phyloP scores from a whole-genome alignment of 2,329 filamentous ascomycete genomes.

The Keithomyces neogunnii region DNA sequence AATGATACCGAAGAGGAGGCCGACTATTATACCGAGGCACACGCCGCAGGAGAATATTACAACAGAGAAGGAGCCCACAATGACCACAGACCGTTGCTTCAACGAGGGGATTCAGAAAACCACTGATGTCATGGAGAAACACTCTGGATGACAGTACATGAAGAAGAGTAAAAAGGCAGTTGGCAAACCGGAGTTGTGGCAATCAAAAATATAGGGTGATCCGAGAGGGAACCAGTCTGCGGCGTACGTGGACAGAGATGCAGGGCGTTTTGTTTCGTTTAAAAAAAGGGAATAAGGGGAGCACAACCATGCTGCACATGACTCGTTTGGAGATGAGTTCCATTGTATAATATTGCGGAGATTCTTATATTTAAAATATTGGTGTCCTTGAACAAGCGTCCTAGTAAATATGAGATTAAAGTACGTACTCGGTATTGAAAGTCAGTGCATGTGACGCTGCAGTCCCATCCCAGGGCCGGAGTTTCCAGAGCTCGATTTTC shows the following conservation, averaged over 20 bases:
- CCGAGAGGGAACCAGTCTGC: neutral
- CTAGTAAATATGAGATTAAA: no score
- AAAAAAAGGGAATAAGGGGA: neutral
- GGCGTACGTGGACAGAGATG: no score
- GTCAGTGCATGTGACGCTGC: no score
- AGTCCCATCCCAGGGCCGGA: no score
- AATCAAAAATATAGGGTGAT: neutral
- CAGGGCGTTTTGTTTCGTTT: neutral
- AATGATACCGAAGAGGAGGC: slow-evolving; percentile 19
- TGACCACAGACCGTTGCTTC: slow-evolving; percentile 32
- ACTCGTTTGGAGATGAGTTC: neutral
- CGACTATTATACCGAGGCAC: slow-evolving; percentile 15
- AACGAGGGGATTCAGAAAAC: slow-evolving; percentile 19
- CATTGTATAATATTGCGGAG: neutral
- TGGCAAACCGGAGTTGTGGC: neutral
- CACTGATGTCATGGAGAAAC: neutral
- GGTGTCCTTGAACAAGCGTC: no score
- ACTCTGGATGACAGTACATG: no score
- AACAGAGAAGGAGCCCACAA: slow-evolving; percentile 17
- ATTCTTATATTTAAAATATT: no score
- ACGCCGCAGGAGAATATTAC: slow-evolving; percentile 12
- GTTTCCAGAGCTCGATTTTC: no score
- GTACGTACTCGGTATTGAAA: no score
- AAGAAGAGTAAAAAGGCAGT: neutral
- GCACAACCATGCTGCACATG: neutral